Evolutionary conservation across 495 filamentous ascomycete genomes (phyloP).

Genomic region (Aeminium ludgeri): DNA sequence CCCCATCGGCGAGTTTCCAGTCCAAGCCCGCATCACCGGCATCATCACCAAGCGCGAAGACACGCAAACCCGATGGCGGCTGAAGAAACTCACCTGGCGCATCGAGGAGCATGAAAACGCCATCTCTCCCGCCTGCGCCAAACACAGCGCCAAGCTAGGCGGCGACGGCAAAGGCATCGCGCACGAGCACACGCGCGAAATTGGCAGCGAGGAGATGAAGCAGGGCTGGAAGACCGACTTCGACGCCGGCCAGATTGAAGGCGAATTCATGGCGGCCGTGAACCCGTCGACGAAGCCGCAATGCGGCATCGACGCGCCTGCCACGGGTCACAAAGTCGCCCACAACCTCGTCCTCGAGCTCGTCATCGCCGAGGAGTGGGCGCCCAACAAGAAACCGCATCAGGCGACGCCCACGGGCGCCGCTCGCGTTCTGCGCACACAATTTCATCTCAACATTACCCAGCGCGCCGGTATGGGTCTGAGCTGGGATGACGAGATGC

Average conservation of each 20-base stretch:
- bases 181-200: conserved; percentile 58
- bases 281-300: conserved; percentile 42
- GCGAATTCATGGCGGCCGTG: conserved; percentile 64
- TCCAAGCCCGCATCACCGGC: conserved; percentile 65
- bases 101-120: conserved; percentile 74
- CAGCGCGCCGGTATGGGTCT: conserved; percentile 78
- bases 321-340: conserved; percentile 58
- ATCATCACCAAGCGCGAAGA: conserved; percentile 41
- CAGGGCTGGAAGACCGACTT: conserved; percentile 94
- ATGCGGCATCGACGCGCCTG: conserved; percentile 66
- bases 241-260: conserved; percentile 40
- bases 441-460: conserved; percentile 67
- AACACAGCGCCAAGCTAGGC: conserved; percentile 57
- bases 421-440: conserved; percentile 82
- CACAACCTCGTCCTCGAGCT: conserved; percentile 85
- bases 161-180: conserved; percentile 57
- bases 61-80: conserved; percentile 60
- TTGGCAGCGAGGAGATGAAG: conserved; percentile 61
- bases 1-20: conserved; percentile 67
- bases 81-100: conserved; percentile 82
- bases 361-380: conserved; percentile 86
- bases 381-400: conserved; percentile 47
- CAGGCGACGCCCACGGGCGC: conserved; percentile 74
- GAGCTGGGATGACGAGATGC: conserved; percentile 92
- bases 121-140: conserved; percentile 63